Conservation (phyloP, 1,284 basidiomycete genomes). For the Stygiomarasmius scandens region DNA sequence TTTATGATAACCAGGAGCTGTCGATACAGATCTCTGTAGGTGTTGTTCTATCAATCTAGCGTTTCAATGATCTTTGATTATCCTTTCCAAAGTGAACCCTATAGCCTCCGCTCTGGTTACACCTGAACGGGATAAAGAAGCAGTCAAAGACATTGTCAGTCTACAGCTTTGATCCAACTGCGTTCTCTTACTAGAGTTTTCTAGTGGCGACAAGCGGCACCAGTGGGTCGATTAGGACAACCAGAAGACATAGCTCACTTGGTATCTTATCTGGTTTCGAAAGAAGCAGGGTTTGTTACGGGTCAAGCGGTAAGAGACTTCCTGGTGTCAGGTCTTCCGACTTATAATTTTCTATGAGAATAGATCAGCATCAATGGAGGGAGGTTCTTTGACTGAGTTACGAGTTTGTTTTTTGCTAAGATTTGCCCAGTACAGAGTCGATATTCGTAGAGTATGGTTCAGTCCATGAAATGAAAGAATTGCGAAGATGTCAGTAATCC, state of each 20-base stretch:
- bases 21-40: too few relatives aligned
- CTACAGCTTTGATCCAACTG: slow-evolving; percentile 2
- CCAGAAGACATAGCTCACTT: slow-evolving; percentile 22
- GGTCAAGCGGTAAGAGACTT: slow-evolving; percentile 1
- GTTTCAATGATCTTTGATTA: too few relatives aligned
- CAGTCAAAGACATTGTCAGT: not conserved
- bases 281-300: slow-evolving; percentile 18
- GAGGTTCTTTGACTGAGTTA: not conserved
- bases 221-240: slow-evolving; percentile 18
- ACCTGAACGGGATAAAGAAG: too few relatives aligned
- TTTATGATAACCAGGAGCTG: not conserved
- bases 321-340: not conserved
- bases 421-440: too few relatives aligned
- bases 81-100: too few relatives aligned
- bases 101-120: too few relatives aligned
- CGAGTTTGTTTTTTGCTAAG: too few relatives aligned
- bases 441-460: too few relatives aligned
- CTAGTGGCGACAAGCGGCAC: slow-evolving; percentile 9
- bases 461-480: too few relatives aligned
- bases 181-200: not conserved
- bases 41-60: too few relatives aligned
- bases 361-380: slow-evolving; percentile 6
- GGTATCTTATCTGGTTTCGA: slow-evolving; percentile 23
- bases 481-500: too few relatives aligned
- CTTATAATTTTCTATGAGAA: too few relatives aligned